These are phyloP conservation scores for Amanita rubescens DNA, from an alignment of 768 basidiomycete species.

Conservation along the genomic window DNA sequence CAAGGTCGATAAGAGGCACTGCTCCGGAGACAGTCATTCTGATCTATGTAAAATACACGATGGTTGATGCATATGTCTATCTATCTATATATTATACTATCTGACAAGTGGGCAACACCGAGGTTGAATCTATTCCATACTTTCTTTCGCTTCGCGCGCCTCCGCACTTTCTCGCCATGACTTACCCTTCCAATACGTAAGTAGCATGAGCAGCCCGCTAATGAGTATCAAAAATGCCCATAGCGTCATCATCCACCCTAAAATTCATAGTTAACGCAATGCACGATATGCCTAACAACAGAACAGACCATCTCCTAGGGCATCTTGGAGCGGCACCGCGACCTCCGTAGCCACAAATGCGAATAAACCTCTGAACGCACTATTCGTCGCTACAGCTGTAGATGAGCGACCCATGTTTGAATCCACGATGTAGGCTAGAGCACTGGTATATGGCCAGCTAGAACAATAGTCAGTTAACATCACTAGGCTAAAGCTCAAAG, in stretches of 20 bases:
- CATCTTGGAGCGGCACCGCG: slow-evolving; percentile 64
- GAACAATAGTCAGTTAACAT: background rate
- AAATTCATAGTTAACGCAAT: slow-evolving; percentile 34
- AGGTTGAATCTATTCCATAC: no score
- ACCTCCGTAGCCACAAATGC: slow-evolving; percentile 68
- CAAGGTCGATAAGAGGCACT: no score
- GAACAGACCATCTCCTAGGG: slow-evolving; percentile 12
- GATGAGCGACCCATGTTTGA: slow-evolving; percentile 77
- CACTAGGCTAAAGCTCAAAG: background rate
- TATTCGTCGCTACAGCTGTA: slow-evolving; percentile 70
- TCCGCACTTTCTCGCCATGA: slow-evolving; percentile 41
- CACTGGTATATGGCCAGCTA: slow-evolving; percentile 46
- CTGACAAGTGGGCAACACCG: no score
- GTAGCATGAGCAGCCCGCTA: slow-evolving; percentile 47
- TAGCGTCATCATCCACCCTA: slow-evolving; percentile 63
- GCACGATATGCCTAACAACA: background rate
- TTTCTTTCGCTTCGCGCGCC: background rate
- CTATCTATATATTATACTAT: no score
- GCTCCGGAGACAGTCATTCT: no score
- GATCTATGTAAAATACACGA: no score
- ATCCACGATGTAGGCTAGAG: slow-evolving; percentile 82
- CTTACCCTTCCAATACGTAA: slow-evolving; percentile 52
- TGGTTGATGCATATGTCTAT: no score
- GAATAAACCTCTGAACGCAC: slow-evolving; percentile 60
- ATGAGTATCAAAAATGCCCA: slow-evolving; percentile 44